Base-by-base conservation (phyloP, 208 protist species). In the Trypanosoma platydactyli region DNA sequence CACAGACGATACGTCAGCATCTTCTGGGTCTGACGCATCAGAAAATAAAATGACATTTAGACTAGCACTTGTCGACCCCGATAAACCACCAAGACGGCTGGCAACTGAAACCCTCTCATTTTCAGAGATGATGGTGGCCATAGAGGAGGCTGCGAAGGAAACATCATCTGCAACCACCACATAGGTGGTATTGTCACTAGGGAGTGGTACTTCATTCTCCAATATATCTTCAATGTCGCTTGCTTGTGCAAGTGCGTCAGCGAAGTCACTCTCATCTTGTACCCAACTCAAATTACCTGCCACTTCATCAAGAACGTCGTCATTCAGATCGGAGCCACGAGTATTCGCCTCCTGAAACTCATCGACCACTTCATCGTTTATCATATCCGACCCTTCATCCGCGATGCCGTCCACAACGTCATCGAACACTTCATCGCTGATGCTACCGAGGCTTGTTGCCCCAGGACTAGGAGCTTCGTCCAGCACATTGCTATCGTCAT, bases 201-300 rank as follows among this genome's bases (percentile, higher is more conserved):
- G 41, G 30, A 74, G 59, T 3, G 68, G 61, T 5, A 68, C 29
- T 1, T 58, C 54, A 33, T 64, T 45, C n/a, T 48, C 46, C 18
- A 67, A n/a, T 13, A 74, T 53, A 20, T 74, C 68, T 7, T 64
- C 54, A 44, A 74, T 48, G 35, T 59, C 57, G 38, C 66, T 81
- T 33, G 60, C 68, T 7, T 48, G 61, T 4, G 63, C 65, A 57
- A 70, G 49, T 16, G 45, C 40, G 38, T 86, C 72, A 18, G 72
- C 66, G 27, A 74, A 70, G 27, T 76, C 69, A 62, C 68, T 81
- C 24, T 73, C 74, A 6, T 22, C 61, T n/a, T 35, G 7, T 29
- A 35, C 53, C 61, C 60, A 74, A 45, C 59, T 73, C 11, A 76
- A 61, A 9, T 64, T 64, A 59, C 64, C 70, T 12, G 48, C 68